phyloP scores from a whole-genome alignment of 192 early-diverging fungal species.

The Oehlia diaphana region DNA sequence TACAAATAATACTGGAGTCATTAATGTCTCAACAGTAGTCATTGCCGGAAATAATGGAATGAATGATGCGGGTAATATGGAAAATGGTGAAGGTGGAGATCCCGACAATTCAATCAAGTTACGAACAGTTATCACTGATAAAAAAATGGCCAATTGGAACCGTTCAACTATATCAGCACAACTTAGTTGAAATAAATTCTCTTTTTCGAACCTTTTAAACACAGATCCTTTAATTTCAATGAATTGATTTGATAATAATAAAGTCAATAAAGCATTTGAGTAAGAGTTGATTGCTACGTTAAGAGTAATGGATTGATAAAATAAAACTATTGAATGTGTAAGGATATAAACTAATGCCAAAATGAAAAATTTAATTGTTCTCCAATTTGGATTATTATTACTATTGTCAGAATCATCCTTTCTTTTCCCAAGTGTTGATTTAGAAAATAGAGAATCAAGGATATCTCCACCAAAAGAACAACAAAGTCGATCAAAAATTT shows the following conservation, averaged over 20 bases:
- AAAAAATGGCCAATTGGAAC: slow-evolving; percentile 86
- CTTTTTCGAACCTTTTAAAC: slow-evolving; percentile 95
- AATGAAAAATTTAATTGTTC: slow-evolving; percentile 62
- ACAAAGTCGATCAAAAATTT: slow-evolving; percentile 92
- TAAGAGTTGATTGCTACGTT: slow-evolving; percentile 97
- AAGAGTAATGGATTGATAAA: slow-evolving; percentile 94
- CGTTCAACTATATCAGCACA: slow-evolving; percentile 97
- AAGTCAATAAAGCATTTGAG: slow-evolving; percentile 88
- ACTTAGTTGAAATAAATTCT: slow-evolving; percentile 93
- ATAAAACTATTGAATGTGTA: slow-evolving; percentile 86
- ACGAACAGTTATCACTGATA: slow-evolving; percentile 86
- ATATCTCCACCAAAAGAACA: slow-evolving; percentile 94
- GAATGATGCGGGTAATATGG: slow-evolving; percentile 60
- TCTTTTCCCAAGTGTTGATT: slow-evolving; percentile 54
- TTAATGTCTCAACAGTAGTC: slow-evolving; percentile 62
- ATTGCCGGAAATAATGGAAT: slow-evolving; percentile 65
- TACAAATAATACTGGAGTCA: slow-evolving; percentile 86
- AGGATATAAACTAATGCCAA: slow-evolving; percentile 84
- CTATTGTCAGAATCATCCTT: slow-evolving; percentile 35
- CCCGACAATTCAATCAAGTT: slow-evolving; percentile 87
- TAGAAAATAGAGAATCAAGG: slow-evolving; percentile 91
- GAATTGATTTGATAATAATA: slow-evolving; percentile 96
- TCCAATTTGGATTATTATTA: slow-evolving; percentile 43
- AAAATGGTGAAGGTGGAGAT: slow-evolving; percentile 61
- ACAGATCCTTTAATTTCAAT: slow-evolving; percentile 97